Evolutionary conservation across 1,284 basidiomycete genomes (phyloP), one percentile per base, ranked within the genome.

Genomic region (Pseudozyma thailandica): DNA sequence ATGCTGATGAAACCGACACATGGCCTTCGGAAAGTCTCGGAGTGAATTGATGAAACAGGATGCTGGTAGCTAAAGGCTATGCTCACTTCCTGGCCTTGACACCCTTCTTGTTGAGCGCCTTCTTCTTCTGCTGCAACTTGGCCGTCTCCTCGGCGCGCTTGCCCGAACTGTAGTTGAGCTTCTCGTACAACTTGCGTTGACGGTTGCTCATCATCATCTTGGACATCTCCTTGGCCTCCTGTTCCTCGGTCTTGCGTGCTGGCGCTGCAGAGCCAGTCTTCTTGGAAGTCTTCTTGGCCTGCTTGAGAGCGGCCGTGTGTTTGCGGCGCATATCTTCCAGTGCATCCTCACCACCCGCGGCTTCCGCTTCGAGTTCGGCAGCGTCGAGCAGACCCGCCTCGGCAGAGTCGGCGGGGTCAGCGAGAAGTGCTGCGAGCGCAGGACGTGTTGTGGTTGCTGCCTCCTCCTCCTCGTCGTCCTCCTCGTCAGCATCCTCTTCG

Each of bases 201-300:
- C 92, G 94, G 86, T 94, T 96, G 85, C 92, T 95, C 89, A 98
- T 90, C 89, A 98, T 89, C 89, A 96, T 96, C 87, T 95, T 96
- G 84, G 93, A 92, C 90, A 97, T 82, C 48, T 80, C 72, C 45
- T 72, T 72, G 43, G 81, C 81, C 62, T 82, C 92, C 80, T 95
- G 91, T 82, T 90, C 87, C 82, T 96, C 93, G 18, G 47, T 68
- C 68, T 74, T 72, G 53, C 43, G 51, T 43, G 45, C 35, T 38
- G 45, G 15, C 84, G 86, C 27, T 85, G 84, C 65, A 61, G 66
- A 74, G 84, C 75, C 81, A 27, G 47, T 39, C 18, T 45, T 48
- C 2, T 41, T 41, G 58, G 42, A 43, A 37, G 56, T 59, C 65
- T 80, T 75, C 56, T 74, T 71, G 45, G 71, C 61, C n/a, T 70